Conservation (phyloP, 306 rosid species). For the Cicer cuneatum region DNA sequence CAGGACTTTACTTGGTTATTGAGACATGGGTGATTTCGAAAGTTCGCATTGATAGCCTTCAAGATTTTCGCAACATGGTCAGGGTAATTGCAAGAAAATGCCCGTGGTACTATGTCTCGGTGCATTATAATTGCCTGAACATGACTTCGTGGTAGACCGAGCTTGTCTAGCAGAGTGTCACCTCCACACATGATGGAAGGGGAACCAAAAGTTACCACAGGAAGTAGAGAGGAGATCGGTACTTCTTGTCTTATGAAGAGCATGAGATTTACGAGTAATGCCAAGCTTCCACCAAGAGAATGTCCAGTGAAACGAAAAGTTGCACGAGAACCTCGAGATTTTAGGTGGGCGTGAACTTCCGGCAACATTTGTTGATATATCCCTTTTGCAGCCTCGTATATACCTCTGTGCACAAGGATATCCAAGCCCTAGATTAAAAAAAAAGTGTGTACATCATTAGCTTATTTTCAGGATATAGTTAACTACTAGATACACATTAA, state of each 20-base stretch:
- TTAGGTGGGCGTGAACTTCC: slow-evolving; percentile 70
- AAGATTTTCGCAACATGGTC: slow-evolving; percentile 80
- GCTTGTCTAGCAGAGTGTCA: slow-evolving; percentile 68
- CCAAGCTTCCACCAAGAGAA: slow-evolving; percentile 98
- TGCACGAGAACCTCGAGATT: slow-evolving; percentile 66
- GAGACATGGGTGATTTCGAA: slow-evolving; percentile 90
- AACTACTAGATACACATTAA: not conserved
- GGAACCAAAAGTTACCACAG: slow-evolving; percentile 91
- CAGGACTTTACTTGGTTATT: slow-evolving; percentile 64
- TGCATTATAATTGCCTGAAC: slow-evolving; percentile 85
- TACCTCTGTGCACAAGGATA: slow-evolving; percentile 92
- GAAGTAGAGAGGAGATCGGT: slow-evolving; percentile 79
- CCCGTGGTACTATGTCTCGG: slow-evolving; percentile 95
- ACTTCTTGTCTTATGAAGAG: slow-evolving; percentile 74
- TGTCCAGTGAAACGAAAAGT: slow-evolving; percentile 89
- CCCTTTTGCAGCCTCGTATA: slow-evolving; percentile 97
- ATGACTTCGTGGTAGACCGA: slow-evolving; percentile 77
- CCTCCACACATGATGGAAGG: slow-evolving; percentile 98
- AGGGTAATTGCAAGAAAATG: slow-evolving; percentile 94
- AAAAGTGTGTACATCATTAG: slow-evolving; percentile 13
- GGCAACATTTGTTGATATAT: slow-evolving; percentile 90
- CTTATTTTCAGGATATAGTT: slow-evolving; percentile 32
- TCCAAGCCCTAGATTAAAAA: slow-evolving; percentile 62
- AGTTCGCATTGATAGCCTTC: slow-evolving; percentile 83
- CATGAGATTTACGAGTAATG: slow-evolving; percentile 87